These are phyloP conservation scores for Auricularia sp. DNA, from an alignment of 768 basidiomycete species.

Conservation along the genomic window DNA sequence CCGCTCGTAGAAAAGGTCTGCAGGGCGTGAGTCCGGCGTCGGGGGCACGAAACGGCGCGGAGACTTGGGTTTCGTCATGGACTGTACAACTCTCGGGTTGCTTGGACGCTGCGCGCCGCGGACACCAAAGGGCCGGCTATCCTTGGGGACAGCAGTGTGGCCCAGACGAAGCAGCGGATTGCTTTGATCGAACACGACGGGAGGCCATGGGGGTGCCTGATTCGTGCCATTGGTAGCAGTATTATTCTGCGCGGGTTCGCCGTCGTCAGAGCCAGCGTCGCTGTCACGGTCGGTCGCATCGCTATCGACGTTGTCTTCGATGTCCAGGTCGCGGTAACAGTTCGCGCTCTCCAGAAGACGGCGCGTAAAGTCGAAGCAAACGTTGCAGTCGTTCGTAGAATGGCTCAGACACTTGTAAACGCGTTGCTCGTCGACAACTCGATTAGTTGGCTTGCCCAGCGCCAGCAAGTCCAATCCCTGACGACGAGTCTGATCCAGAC, in stretches of 20 bases:
- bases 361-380: not conserved
- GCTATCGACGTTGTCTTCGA: not conserved
- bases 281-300: not conserved
- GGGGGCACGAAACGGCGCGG: not conserved
- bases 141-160: not conserved
- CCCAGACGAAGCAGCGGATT: no score
- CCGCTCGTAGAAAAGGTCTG: not conserved
- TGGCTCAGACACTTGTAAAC: not conserved
- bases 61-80: not conserved
- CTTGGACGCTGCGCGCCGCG: not conserved
- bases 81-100: not conserved
- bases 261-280: not conserved
- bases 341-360: not conserved
- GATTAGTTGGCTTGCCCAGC: not conserved
- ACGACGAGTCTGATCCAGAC: not conserved
- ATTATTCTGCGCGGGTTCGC: not conserved
- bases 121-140: not conserved
- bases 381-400: not conserved
- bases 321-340: not conserved
- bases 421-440: not conserved
- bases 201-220: no score
- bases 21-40: not conserved
- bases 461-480: not conserved
- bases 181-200: no score
- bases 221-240: no score